Conservation (phyloP, 1,284 basidiomycete genomes). For the Waitea zeae region DNA sequence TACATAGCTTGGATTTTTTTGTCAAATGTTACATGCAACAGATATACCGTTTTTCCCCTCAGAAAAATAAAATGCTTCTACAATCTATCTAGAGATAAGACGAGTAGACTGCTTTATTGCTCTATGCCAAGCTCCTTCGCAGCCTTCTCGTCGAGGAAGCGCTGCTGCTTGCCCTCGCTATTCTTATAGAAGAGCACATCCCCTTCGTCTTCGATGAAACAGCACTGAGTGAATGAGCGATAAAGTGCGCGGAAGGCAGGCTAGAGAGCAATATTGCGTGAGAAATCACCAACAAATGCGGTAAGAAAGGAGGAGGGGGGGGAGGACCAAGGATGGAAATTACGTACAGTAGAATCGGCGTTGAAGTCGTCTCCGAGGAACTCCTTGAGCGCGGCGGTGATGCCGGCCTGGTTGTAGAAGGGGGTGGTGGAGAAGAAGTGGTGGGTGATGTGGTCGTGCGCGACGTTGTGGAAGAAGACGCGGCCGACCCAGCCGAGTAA, state of each 20-base stretch:
- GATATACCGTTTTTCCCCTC: too few relatives aligned
- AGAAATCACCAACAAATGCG: background rate
- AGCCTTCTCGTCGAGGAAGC: too few relatives aligned
- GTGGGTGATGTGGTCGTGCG: constrained; percentile 20
- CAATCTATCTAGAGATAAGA: too few relatives aligned
- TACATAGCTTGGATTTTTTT: too few relatives aligned
- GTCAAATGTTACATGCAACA: too few relatives aligned
- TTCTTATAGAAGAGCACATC: constrained; percentile 29
- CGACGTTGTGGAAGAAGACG: constrained; percentile 39
- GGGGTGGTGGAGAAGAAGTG: constrained; percentile 23
- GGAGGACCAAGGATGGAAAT: too few relatives aligned
- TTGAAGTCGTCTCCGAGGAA: constrained; percentile 15
- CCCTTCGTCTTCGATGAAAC: constrained; percentile 29
- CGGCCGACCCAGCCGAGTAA: constrained; percentile 38
- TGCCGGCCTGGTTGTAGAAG: constrained; percentile 17
- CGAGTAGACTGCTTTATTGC: too few relatives aligned
- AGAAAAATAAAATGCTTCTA: too few relatives aligned
- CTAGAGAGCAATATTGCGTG: background rate
- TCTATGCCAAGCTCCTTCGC: too few relatives aligned
- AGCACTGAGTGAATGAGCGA: constrained; percentile 10
- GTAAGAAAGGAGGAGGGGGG: too few relatives aligned
- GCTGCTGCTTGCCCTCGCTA: constrained; percentile 17
- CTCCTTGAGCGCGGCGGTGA: constrained; percentile 13
- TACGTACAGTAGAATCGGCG: constrained; percentile 10
- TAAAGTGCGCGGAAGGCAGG: constrained; percentile 6